Percentiles rank a stretch among this genome's conserved stretches.
Evolutionary conservation across 1,284 basidiomycete genomes (phyloP).

Genomic region (Leucoagaricus sp.): DNA sequence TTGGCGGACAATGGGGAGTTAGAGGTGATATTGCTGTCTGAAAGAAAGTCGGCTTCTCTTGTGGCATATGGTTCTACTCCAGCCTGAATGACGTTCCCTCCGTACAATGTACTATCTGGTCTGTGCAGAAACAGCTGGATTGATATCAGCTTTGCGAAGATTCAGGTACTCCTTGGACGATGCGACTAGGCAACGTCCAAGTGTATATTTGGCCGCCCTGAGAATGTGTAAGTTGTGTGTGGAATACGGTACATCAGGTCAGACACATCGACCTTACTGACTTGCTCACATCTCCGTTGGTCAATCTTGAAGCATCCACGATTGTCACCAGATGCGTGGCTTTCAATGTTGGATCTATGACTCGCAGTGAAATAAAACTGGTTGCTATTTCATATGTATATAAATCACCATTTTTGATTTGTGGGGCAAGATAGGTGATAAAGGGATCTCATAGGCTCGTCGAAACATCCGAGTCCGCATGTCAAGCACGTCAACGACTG

Average conservation of each 20-base stretch:
- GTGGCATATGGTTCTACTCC: no score
- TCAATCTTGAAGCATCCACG: not conserved
- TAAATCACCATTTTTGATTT: not conserved
- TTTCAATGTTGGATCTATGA: not conserved
- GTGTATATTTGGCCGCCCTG: no score
- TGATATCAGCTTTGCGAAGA: no score
- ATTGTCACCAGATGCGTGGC: not conserved
- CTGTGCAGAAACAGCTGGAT: no score
- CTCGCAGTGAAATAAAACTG: not conserved
- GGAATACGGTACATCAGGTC: no score
- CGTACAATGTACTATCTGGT: no score
- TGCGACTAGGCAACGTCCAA: no score
- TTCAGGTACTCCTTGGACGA: no score
- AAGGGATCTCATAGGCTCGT: not conserved
- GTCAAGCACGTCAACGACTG: not conserved
- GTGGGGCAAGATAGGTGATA: not conserved
- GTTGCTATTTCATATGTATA: not conserved
- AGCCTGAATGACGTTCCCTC: no score
- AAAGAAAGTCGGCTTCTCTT: not conserved
- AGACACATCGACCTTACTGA: no score
- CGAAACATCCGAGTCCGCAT: not conserved
- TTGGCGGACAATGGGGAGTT: conserved; percentile 7
- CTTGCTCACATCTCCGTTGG: no score
- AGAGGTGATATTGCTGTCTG: not conserved
- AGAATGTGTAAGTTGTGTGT: no score